Percentiles rank a stretch among this genome's conserved stretches.
Evolutionary conservation across 768 basidiomycete species (phyloP).

Genomic region (Asterophora lycoperdoides): DNA sequence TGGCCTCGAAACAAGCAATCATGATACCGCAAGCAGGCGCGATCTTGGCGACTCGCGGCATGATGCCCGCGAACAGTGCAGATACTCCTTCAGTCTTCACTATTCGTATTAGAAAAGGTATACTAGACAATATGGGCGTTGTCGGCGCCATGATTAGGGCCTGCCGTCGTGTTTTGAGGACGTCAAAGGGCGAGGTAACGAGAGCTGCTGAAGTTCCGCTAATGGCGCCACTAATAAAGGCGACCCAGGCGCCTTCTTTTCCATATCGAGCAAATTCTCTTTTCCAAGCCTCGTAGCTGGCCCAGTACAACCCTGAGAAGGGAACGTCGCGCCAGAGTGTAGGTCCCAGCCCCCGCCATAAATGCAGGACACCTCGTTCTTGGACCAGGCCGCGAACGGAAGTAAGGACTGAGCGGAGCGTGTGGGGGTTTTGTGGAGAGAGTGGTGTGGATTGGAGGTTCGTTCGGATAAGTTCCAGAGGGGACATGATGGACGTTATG

Average conservation of each 20-base stretch:
- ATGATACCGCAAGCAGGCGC: conserved; percentile 98
- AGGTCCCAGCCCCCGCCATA: conserved; percentile 90
- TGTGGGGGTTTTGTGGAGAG: conserved; percentile 67
- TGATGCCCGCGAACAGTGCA: conserved; percentile 79
- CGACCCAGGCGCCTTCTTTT: conserved; percentile 56
- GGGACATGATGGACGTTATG: conserved; percentile 76
- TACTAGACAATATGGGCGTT: conserved; percentile 44
- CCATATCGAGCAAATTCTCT: conserved; percentile 49
- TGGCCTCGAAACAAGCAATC: conserved; percentile 93
- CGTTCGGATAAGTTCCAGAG: conserved; percentile 90
- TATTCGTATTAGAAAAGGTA: conserved; percentile 66
- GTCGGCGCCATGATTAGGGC: conserved; percentile 67
- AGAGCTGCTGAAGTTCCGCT: conserved; percentile 86
- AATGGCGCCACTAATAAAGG: conserved; percentile 86
- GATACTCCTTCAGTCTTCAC: conserved; percentile 71
- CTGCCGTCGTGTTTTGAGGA: conserved; percentile 92
- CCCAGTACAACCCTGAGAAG: conserved; percentile 97
- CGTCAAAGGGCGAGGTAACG: conserved; percentile 93
- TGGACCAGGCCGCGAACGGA: conserved; percentile 59
- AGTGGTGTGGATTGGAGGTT: conserved; percentile 86
- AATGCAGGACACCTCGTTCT: conserved; percentile 57
- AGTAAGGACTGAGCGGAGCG: conserved; percentile 66
- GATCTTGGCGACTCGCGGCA: conserved; percentile 90
- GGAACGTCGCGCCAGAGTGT: conserved; percentile 98
- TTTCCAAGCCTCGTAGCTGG: conserved; percentile 87